phyloP scores from a whole-genome alignment of 495 filamentous ascomycete species.

The Bacidia gigantensis region DNA sequence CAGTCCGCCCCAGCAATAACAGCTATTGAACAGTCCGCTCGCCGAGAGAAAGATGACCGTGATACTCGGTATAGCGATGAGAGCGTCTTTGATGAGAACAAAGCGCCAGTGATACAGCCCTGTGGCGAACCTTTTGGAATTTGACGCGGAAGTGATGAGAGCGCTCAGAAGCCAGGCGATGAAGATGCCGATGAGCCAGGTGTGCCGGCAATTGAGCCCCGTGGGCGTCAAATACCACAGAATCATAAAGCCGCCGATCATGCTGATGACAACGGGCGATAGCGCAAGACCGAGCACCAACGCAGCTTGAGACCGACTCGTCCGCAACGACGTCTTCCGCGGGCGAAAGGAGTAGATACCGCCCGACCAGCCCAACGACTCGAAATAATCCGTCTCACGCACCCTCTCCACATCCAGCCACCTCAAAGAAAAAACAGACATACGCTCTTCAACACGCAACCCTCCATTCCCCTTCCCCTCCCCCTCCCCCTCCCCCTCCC shows the following conservation, averaged over 20 bases:
- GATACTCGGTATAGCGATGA: slow-evolving; percentile 14
- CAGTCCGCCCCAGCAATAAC: slow-evolving; percentile 16
- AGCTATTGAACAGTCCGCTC: slow-evolving; percentile 20
- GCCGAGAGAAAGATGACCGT: slow-evolving; percentile 17
- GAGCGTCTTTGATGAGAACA: slow-evolving; percentile 1
- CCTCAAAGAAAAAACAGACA: not conserved
- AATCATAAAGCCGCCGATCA: slow-evolving; percentile 12
- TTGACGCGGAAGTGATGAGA: slow-evolving; percentile 7
- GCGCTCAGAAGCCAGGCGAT: slow-evolving; percentile 7
- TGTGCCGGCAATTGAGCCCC: not conserved
- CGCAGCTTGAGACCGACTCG: not conserved
- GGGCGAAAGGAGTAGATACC: slow-evolving; percentile 22
- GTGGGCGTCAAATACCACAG: slow-evolving; percentile 12
- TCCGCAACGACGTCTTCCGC: slow-evolving; percentile 9
- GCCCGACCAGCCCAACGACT: slow-evolving; percentile 17
- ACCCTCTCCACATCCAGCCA: not conserved
- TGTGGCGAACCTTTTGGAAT: not conserved
- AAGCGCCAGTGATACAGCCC: slow-evolving; percentile 14
- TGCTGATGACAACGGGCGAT: slow-evolving; percentile 10
- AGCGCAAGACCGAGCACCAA: slow-evolving; percentile 11
- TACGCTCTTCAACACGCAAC: slow-evolving; percentile 1
- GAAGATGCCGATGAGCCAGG: slow-evolving; percentile 12
- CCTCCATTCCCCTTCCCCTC: too few relatives aligned
- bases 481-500: too few relatives aligned
- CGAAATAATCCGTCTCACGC: slow-evolving; percentile 9